Evolutionary conservation across 805 yeast genomes (phyloP), one percentile per base, ranked within the genome.

Genomic region (Teunomyces funiuensis): DNA sequence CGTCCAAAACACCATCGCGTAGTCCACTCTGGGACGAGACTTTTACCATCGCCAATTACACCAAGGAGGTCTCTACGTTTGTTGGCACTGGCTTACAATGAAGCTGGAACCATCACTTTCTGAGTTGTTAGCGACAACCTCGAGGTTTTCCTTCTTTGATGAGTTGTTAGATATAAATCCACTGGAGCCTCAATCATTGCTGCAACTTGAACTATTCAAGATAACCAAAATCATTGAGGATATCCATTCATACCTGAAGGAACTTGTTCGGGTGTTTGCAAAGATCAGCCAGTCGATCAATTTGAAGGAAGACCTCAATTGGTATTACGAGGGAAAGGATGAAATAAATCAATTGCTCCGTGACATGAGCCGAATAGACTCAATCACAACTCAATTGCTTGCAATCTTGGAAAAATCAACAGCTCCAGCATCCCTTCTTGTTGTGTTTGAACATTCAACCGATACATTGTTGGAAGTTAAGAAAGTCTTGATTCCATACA

Each of bases 171-270:
- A 19, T 11, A 13, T 31, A 13, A n/a, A 20, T 10, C 15, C 34
- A 18, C 16, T n/a, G n/a, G 25, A 17, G n/a, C 10, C 10, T 9
- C n/a, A 28, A 10, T 42, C 33, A 14, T 28, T 55, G 13, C 54
- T 43, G 43, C 52, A 47, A 7, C 58, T 61, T 40, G 65, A 62
- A 14, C 38, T 58, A 15, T 42, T 55, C 47, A 58, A 60, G 20
- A 49, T 65, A 20, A 55, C 56, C 42, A 60, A 59, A 28, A 50
- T 56, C 2, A 45, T 62, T 11, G 64, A 54, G n/a, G 66, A 57
- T 28, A 53, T 65, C 18, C 49, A 52, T n/a, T 41, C 41, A 16
- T 61, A 58, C 44, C 44, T 67, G 33, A 39, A 41, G 25, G 55
- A 51, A 25, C 37, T 63, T 5, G 43, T 42, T n/a, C 41, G 26